Conservation (phyloP, 169 alveolate species). For the Plasmodium adleri region DNA sequence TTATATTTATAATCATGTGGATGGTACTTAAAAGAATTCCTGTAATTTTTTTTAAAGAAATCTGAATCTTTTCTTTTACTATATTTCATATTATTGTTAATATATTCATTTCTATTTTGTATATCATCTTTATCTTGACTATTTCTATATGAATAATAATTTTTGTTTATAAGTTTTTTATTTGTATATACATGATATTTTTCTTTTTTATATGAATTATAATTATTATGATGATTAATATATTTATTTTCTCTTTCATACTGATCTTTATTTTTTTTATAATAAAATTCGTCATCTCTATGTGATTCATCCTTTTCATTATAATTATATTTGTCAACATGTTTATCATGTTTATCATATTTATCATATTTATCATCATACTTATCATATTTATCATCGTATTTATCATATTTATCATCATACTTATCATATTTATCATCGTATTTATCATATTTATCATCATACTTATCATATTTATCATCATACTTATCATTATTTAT, state of each 20-base stretch:
- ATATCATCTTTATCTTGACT: conserved; percentile 9
- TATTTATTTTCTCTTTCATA: conserved; percentile 2
- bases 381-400: conserved; percentile 6
- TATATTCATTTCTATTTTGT: conserved; percentile 10
- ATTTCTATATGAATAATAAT: conserved; percentile 11
- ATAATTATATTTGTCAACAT: conserved; percentile 21
- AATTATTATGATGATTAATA: neutral
- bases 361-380: neutral
- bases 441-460: neutral
- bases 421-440: conserved; percentile 1
- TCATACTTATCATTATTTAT: neutral
- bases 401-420: neutral
- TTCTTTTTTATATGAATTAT: conserved; percentile 16
- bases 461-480: neutral
- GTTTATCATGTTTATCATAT: neutral
- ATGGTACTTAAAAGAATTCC: neutral
- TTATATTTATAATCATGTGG: neutral
- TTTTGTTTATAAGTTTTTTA: conserved; percentile 17
- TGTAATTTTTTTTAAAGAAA: conserved; percentile 2
- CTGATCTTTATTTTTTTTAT: conserved; percentile 1
- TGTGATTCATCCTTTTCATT: neutral
- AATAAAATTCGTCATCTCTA: neutral
- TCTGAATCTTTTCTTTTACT: conserved; percentile 8
- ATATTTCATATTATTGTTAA: conserved; percentile 7
- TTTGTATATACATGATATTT: conserved; percentile 10